phyloP scores from a whole-genome alignment of 371 early-diverging fungal genomes.

The Apophysomyces elegans region DNA sequence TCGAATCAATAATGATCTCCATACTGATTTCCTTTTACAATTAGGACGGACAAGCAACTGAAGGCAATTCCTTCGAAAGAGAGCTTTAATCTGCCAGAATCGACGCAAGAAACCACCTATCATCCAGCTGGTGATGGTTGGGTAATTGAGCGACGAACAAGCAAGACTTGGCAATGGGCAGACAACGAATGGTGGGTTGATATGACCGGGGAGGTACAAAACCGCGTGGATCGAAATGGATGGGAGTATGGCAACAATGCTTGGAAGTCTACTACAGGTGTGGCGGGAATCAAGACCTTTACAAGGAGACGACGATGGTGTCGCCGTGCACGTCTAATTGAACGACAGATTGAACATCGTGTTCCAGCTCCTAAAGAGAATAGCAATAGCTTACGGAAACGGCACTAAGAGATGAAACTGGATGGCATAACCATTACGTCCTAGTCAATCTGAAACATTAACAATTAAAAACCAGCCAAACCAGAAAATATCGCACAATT shows the following conservation, averaged over 20 bases:
- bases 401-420: neutral
- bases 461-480: neutral
- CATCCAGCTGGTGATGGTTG: slow-evolving; percentile 11
- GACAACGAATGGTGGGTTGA: slow-evolving; percentile 59
- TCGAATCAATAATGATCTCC: neutral
- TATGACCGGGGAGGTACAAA: slow-evolving; percentile 46
- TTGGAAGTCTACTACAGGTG: slow-evolving; percentile 43
- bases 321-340: slow-evolving; percentile 43
- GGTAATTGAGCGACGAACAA: slow-evolving; percentile 21
- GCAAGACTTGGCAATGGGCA: slow-evolving; percentile 48
- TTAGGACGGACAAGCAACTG: slow-evolving; percentile 46
- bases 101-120: slow-evolving; percentile 17
- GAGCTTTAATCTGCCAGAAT: slow-evolving; percentile 37
- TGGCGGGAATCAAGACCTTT: slow-evolving; percentile 47
- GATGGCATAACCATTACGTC: slow-evolving; percentile 8
- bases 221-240: slow-evolving; percentile 47
- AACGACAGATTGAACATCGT: slow-evolving; percentile 22
- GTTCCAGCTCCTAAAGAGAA: slow-evolving; percentile 12
- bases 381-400: slow-evolving; percentile 7
- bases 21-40: neutral
- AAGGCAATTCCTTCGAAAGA: slow-evolving; percentile 41
- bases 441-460: neutral
- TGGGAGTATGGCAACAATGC: slow-evolving; percentile 58
- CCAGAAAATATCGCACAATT: neutral
- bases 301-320: slow-evolving; percentile 52